Evolutionary conservation across 306 rosid species (phyloP).

Genomic region (Boehmeria nivea): DNA sequence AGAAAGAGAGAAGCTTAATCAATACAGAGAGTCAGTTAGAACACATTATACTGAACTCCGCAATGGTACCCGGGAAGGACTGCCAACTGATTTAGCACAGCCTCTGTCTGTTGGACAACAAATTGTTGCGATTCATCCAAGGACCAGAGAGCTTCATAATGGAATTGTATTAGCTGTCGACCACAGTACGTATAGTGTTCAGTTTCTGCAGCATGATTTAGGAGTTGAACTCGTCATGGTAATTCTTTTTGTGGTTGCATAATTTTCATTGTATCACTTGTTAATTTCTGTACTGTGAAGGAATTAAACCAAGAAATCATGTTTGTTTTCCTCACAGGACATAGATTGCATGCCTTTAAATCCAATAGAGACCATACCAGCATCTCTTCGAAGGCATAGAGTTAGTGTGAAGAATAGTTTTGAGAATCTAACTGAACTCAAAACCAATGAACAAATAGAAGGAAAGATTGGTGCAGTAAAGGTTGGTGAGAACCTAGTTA

Average conservation of each 20-base stretch:
- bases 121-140: constrained; percentile 76
- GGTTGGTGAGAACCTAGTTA: constrained; percentile 35
- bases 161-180: constrained; percentile 80
- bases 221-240: constrained; percentile 87
- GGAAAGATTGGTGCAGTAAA: constrained; percentile 48
- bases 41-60: constrained; percentile 78
- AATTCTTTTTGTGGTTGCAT: constrained; percentile 23
- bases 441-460: constrained; percentile 40
- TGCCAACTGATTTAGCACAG: constrained; percentile 81
- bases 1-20: constrained; percentile 81
- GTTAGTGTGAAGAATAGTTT: constrained; percentile 30
- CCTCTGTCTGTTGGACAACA: constrained; percentile 84
- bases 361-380: constrained; percentile 73
- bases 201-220: constrained; percentile 74
- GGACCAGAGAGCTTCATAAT: constrained; percentile 66
- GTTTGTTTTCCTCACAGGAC: constrained; percentile 51
- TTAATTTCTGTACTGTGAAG: no score
- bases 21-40: constrained; percentile 83
- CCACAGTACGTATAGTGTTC: constrained; percentile 57
- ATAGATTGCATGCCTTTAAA: constrained; percentile 88
- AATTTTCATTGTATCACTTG: constrained; percentile 1
- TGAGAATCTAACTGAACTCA: constrained; percentile 43
- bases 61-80: constrained; percentile 78
- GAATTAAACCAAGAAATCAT: background rate
- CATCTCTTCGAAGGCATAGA: constrained; percentile 45